These are phyloP conservation scores for Colletotrichum sansevieriae DNA, from an alignment of 2,329 filamentous ascomycete genomes.

Conservation along the genomic window DNA sequence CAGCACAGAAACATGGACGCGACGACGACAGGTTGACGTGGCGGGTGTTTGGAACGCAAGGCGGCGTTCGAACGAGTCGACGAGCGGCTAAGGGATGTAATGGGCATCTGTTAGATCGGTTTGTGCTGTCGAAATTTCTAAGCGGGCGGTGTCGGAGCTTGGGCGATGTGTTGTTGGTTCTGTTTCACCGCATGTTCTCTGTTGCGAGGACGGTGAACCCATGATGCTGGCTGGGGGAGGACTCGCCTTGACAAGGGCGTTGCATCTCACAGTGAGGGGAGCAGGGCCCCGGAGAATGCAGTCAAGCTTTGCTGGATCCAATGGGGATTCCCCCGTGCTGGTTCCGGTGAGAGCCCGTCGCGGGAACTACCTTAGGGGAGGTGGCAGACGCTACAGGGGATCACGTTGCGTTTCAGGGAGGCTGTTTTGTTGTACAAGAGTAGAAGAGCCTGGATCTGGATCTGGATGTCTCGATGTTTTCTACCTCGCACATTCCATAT, in stretches of 20 bases:
- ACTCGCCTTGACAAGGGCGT: neutral
- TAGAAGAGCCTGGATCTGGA: too few relatives aligned
- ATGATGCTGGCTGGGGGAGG: slow-evolving; percentile 8
- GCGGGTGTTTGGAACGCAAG: neutral
- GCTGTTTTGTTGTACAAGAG: neutral
- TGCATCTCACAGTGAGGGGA: too few relatives aligned
- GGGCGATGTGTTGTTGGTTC: slow-evolving; percentile 16
- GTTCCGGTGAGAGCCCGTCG: slow-evolving; percentile 16
- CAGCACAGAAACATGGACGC: slow-evolving; percentile 10
- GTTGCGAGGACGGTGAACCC: slow-evolving; percentile 5
- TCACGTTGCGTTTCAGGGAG: slow-evolving; percentile 22
- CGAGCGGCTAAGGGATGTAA: neutral
- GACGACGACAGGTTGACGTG: slow-evolving; percentile 23
- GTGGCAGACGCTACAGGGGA: slow-evolving; percentile 24
- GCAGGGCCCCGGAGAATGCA: neutral
- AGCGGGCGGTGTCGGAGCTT: slow-evolving; percentile 23
- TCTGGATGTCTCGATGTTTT: neutral
- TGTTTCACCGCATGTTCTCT: slow-evolving; percentile 38
- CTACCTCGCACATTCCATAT: too few relatives aligned
- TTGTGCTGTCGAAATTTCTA: neutral
- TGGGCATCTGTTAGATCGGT: neutral
- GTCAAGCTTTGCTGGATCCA: slow-evolving; percentile 27
- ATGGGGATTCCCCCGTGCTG: neutral
- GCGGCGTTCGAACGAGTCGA: slow-evolving; percentile 7
- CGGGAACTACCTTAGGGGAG: slow-evolving; percentile 18